Percentiles rank a stretch among this genome's conserved stretches.
phyloP scores from a whole-genome alignment of 306 rosid species.

The Boehmeria nivea region DNA sequence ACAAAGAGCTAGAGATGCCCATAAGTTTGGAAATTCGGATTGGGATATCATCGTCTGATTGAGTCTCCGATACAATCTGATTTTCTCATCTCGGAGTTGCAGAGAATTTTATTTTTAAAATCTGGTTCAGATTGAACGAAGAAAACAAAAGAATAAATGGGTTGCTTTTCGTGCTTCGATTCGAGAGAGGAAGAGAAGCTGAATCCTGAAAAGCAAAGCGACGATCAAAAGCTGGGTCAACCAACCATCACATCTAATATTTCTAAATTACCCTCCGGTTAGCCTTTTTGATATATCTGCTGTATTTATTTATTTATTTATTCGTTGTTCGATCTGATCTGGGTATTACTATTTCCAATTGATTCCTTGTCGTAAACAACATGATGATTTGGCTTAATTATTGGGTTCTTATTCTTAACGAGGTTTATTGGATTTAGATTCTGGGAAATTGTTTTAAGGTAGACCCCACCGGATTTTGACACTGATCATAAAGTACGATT shows the following conservation, averaged over 20 bases:
- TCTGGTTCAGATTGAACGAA: constrained; percentile 1
- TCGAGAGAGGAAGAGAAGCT: constrained; percentile 84
- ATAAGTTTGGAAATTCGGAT: constrained; percentile 28
- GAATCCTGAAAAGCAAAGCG: constrained; percentile 50
- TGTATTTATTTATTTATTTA: background rate
- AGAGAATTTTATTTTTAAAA: no score
- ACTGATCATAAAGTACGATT: no score
- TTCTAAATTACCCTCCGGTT: constrained; percentile 75
- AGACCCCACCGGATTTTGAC: no score
- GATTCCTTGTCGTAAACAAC: constrained; percentile 11
- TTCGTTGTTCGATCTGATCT: constrained; percentile 46
- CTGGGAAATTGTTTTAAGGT: no score
- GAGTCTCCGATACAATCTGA: no score
- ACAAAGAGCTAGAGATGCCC: constrained; percentile 3
- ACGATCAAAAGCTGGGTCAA: constrained; percentile 45
- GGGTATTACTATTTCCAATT: constrained; percentile 22
- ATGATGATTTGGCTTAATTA: constrained; percentile 13
- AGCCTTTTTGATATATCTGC: constrained; percentile 10
- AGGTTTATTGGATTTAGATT: constrained; percentile 4
- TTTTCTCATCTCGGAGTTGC: no score
- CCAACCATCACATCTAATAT: constrained; percentile 37
- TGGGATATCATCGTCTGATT: constrained; percentile 27
- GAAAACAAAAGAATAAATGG: constrained; percentile 32
- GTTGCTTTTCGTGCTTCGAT: constrained; percentile 93
- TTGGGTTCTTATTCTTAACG: background rate